Percentiles rank a stretch among this genome's conserved stretches.
Evolutionary conservation across 2,329 filamentous ascomycete species (phyloP).

Genomic region (Celoporthe dispersa): DNA sequence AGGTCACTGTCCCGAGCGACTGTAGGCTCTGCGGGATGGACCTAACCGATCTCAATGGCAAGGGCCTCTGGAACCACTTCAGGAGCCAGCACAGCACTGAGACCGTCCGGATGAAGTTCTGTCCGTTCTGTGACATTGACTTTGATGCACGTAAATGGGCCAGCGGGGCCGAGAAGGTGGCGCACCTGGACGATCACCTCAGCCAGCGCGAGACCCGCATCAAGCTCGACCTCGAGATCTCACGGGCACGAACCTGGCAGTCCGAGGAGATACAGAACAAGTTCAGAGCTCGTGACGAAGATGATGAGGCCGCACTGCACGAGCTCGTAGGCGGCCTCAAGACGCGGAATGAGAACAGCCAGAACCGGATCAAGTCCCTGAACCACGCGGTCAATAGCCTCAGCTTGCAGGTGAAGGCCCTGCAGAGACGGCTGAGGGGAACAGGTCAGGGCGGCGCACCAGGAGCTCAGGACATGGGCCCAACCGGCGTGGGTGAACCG

Average conservation of each 20-base stretch:
- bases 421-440: neutral
- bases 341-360: neutral
- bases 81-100: neutral
- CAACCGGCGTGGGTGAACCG: too few relatives aligned
- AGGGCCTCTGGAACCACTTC: constrained; percentile 18
- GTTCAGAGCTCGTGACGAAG: neutral
- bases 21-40: constrained; percentile 19
- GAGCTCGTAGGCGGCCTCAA: neutral
- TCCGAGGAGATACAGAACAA: neutral
- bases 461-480: neutral
- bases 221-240: constrained; percentile 12
- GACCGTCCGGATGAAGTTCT: constrained; percentile 11
- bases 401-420: neutral
- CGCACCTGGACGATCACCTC: constrained; percentile 26
- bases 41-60: constrained; percentile 14
- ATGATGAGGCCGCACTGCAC: neutral
- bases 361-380: neutral
- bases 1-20: constrained; percentile 2
- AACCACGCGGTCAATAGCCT: neutral
- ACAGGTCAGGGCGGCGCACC: too few relatives aligned
- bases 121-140: constrained; percentile 24
- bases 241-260: neutral
- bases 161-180: constrained; percentile 10
- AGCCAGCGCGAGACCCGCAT: constrained; percentile 9
- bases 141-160: constrained; percentile 21